Evolutionary conservation across 805 yeast genomes (phyloP).

Genomic region (Debaryomyces castellii): DNA sequence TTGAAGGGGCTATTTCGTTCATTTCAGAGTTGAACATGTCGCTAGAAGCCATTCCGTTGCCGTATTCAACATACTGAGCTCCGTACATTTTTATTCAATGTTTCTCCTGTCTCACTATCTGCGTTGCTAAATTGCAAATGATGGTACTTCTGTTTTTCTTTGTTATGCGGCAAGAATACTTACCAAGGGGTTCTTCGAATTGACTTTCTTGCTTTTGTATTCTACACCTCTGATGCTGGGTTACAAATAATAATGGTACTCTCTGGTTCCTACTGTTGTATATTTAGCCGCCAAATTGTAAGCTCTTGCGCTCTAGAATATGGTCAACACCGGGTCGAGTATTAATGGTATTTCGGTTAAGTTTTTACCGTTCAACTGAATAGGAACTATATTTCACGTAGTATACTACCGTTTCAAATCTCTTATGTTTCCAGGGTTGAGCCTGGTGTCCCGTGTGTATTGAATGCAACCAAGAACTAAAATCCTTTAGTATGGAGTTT

Average conservation of each 20-base stretch:
- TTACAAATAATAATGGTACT: neutral
- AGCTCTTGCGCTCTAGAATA: too few species aligned
- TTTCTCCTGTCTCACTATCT: neutral
- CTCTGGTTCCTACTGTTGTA: too few species aligned
- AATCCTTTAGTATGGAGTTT: neutral
- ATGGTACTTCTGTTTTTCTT: too few species aligned
- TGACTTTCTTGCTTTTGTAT: neutral
- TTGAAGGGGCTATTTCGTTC: constrained; percentile 26
- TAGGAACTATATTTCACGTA: neutral
- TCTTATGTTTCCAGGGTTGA: neutral
- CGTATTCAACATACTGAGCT: neutral
- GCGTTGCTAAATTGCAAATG: too few species aligned
- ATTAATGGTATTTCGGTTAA: neutral
- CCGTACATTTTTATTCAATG: neutral
- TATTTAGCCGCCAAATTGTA: neutral
- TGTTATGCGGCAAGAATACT: too few species aligned
- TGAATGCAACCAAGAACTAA: neutral
- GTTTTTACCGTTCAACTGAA: neutral
- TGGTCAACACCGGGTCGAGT: too few species aligned
- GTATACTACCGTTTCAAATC: neutral
- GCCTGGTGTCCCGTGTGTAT: neutral
- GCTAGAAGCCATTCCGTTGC: neutral
- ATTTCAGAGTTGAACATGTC: constrained; percentile 4
- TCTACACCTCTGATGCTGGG: neutral
- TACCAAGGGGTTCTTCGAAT: too few species aligned